Evolutionary conservation across 768 basidiomycete species (phyloP).

Genomic region (Boletus insuetus): DNA sequence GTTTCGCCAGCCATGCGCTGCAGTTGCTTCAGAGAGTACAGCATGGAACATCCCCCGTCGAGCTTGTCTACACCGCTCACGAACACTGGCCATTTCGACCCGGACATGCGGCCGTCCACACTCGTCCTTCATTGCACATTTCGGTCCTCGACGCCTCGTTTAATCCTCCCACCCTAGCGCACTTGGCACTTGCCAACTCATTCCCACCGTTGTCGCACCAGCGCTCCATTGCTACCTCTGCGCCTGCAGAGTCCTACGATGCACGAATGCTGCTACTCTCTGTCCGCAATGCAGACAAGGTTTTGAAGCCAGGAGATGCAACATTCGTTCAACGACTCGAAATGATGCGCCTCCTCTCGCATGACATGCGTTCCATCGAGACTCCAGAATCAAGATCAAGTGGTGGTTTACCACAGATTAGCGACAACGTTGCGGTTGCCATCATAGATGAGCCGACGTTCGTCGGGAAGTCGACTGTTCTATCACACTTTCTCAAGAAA

Average conservation of each 20-base stretch:
- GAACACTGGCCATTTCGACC: constrained; percentile 60
- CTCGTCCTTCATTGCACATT: constrained; percentile 42
- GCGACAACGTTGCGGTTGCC: constrained; percentile 65
- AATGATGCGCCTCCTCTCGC: constrained; percentile 78
- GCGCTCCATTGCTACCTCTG: neutral
- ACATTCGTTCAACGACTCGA: constrained; percentile 75
- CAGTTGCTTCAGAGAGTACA: constrained; percentile 37
- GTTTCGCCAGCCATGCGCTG: constrained; percentile 22
- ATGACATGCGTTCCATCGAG: constrained; percentile 34
- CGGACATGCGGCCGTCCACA: constrained; percentile 6
- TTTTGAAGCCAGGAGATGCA: constrained; percentile 65
- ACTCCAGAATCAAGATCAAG: neutral
- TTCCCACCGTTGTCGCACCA: constrained; percentile 19
- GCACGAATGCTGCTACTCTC: constrained; percentile 79
- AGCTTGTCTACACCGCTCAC: constrained; percentile 62
- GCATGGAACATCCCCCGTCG: constrained; percentile 44
- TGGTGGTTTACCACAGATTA: constrained; percentile 1
- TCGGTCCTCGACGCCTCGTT: constrained; percentile 89
- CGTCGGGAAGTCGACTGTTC: constrained; percentile 67
- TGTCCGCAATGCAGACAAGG: constrained; percentile 85
- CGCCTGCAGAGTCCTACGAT: constrained; percentile 45
- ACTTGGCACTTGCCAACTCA: constrained; percentile 69
- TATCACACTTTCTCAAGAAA: constrained; percentile 50
- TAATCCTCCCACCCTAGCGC: constrained; percentile 88
- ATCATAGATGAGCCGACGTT: constrained; percentile 88